phyloP scores from a whole-genome alignment of 306 rosid species.

The Delonix regia region DNA sequence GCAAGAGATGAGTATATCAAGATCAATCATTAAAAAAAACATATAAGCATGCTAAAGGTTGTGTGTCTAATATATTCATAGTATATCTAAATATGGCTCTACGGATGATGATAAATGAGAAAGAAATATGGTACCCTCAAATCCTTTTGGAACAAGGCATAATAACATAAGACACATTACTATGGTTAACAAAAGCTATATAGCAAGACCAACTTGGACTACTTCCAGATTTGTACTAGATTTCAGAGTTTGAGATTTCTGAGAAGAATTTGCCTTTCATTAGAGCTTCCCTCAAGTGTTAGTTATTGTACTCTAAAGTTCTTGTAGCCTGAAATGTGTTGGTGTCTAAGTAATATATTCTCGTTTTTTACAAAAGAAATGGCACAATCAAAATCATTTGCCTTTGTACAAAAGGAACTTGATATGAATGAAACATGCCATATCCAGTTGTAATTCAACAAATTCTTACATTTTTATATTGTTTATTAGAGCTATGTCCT shows the following conservation, averaged over 20 bases:
- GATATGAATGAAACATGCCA: neutral
- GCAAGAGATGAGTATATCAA: too few species aligned
- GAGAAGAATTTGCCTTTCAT: constrained; percentile 31
- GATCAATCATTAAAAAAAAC: too few species aligned
- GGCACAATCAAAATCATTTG: neutral
- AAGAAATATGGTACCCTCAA: too few species aligned
- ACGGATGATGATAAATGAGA: too few species aligned
- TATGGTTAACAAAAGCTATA: too few species aligned
- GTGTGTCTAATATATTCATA: too few species aligned
- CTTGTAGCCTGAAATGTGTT: constrained; percentile 13
- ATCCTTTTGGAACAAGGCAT: too few species aligned
- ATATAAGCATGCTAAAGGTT: neutral
- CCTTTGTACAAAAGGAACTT: neutral
- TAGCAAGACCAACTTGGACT: neutral
- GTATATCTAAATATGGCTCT: too few species aligned
- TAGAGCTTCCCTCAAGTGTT: constrained; percentile 46
- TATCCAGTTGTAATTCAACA: too few species aligned
- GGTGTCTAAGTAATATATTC: constrained; percentile 5
- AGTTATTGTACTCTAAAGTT: constrained; percentile 13
- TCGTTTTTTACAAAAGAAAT: constrained; percentile 22
- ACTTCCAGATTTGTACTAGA: neutral
- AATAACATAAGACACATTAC: too few species aligned
- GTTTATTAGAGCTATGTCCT: too few species aligned
- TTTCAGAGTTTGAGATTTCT: neutral
- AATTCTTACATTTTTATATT: too few species aligned